Conservation (phyloP, 768 basidiomycete genomes). For the Psilocybe tampanensis region DNA sequence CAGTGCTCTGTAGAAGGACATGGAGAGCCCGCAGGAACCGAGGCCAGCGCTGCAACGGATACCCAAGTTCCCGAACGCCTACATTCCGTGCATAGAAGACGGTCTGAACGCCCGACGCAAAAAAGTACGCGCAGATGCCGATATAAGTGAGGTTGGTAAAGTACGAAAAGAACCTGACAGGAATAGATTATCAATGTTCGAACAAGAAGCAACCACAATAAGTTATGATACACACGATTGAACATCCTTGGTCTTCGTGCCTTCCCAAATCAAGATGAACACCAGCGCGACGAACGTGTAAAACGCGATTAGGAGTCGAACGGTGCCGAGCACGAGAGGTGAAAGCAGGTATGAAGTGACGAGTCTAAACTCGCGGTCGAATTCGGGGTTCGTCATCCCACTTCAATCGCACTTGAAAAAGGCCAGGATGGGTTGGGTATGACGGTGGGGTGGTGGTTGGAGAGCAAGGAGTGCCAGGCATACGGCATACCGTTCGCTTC, state of each 20-base stretch:
- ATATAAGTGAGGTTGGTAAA: slow-evolving; percentile 68
- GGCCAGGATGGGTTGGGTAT: no score
- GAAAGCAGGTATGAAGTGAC: neutral
- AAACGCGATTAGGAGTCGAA: slow-evolving; percentile 51
- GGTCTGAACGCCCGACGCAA: slow-evolving; percentile 59
- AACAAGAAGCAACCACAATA: no score
- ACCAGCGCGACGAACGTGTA: slow-evolving; percentile 49
- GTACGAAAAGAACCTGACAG: slow-evolving; percentile 60
- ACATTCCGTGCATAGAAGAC: slow-evolving; percentile 34
- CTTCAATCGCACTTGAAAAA: neutral
- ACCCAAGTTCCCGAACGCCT: slow-evolving; percentile 29
- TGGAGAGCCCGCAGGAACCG: slow-evolving; percentile 57
- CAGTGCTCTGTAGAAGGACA: slow-evolving; percentile 49
- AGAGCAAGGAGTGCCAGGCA: no score
- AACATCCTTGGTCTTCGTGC: slow-evolving; percentile 26
- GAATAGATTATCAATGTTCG: neutral
- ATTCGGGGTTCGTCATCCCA: neutral
- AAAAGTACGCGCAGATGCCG: slow-evolving; percentile 65
- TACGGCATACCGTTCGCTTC: no score
- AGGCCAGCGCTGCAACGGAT: slow-evolving; percentile 64
- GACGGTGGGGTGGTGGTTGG: no score
- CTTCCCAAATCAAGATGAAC: slow-evolving; percentile 37
- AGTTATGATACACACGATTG: slow-evolving; percentile 33
- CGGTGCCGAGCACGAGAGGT: neutral
- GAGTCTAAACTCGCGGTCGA: neutral